Percentiles rank a stretch among this genome's conserved stretches.
phyloP scores from a whole-genome alignment of 176 grass and related monocot genomes.

The Pontederia paniculata region DNA sequence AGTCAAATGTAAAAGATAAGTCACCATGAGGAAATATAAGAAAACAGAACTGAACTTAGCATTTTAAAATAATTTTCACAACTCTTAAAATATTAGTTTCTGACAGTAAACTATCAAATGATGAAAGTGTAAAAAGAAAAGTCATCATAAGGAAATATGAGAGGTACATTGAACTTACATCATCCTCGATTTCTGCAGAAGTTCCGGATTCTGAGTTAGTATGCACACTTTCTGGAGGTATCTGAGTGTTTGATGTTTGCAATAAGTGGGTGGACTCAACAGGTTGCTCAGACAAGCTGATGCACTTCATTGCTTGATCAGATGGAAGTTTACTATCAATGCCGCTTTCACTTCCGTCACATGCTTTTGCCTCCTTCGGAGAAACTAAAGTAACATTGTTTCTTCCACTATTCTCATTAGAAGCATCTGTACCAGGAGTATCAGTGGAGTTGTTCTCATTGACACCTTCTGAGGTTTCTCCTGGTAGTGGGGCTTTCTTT shows the following conservation, averaged over 20 bases:
- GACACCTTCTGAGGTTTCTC: background rate
- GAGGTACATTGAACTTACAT: constrained; percentile 36
- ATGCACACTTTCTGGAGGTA: constrained; percentile 12
- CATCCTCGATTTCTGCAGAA: constrained; percentile 28
- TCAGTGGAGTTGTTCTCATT: constrained; percentile 11
- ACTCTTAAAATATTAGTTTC: background rate
- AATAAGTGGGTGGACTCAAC: background rate
- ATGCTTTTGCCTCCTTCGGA: background rate
- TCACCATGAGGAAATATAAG: background rate
- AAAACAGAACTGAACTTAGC: background rate
- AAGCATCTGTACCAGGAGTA: background rate
- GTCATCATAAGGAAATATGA: background rate
- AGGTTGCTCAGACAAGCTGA: constrained; percentile 19
- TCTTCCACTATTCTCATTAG: constrained; percentile 1
- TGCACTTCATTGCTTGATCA: constrained; percentile 13
- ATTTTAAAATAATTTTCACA: background rate
- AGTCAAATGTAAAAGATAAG: too few species aligned
- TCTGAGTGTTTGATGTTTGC: constrained; percentile 18
- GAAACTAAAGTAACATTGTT: constrained; percentile 12
- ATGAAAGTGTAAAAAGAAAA: constrained; percentile 1
- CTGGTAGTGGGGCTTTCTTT: constrained; percentile 10
- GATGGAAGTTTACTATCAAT: constrained; percentile 1
- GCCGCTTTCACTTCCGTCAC: constrained; percentile 9
- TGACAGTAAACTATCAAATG: background rate
- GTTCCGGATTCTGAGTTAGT: constrained; percentile 23